Percentiles rank a stretch among this genome's conserved stretches.
Conservation (phyloP, 73 alveolate genomes). For the Paramecium pentaurelia region DNA sequence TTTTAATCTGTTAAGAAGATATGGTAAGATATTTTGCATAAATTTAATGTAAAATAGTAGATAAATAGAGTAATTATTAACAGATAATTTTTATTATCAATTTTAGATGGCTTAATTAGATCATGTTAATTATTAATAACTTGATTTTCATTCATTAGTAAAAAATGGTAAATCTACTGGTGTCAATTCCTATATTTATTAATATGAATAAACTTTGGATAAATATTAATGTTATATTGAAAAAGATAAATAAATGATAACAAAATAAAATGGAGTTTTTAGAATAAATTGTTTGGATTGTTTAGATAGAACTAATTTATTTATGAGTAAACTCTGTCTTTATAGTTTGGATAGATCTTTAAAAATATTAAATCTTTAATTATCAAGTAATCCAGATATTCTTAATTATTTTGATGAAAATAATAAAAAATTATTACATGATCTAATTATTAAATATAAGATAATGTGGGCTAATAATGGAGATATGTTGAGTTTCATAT, state of each 20-base stretch:
- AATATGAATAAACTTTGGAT: slow-evolving; percentile 43
- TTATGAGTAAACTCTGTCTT: slow-evolving; percentile 26
- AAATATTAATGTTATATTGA: slow-evolving; percentile 43
- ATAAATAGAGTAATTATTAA: slow-evolving; percentile 67
- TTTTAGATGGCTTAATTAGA: not conserved
- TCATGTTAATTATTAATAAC: slow-evolving; percentile 58
- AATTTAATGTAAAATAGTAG: slow-evolving; percentile 64
- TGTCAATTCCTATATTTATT: slow-evolving; percentile 27
- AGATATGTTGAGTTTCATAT: slow-evolving; percentile 83
- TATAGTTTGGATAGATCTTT: not conserved
- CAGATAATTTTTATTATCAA: slow-evolving; percentile 41
- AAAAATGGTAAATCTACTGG: slow-evolving; percentile 61
- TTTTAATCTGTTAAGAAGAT: slow-evolving; percentile 59
- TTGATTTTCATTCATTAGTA: slow-evolving; percentile 71
- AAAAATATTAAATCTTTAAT: not conserved
- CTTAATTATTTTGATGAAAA: slow-evolving; percentile 39
- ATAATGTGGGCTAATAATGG: slow-evolving; percentile 93
- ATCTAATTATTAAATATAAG: slow-evolving; percentile 30
- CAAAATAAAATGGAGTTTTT: slow-evolving; percentile 77
- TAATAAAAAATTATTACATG: slow-evolving; percentile 31
- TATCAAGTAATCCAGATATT: not conserved
- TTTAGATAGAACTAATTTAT: slow-evolving; percentile 88
- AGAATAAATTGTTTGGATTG: slow-evolving; percentile 93
- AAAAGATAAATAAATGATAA: not conserved
- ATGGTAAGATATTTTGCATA: slow-evolving; percentile 60